These are phyloP conservation scores for Thermomucor indicae-seudaticae DNA, from an alignment of 371 early-diverging fungal species.

Conservation along the genomic window DNA sequence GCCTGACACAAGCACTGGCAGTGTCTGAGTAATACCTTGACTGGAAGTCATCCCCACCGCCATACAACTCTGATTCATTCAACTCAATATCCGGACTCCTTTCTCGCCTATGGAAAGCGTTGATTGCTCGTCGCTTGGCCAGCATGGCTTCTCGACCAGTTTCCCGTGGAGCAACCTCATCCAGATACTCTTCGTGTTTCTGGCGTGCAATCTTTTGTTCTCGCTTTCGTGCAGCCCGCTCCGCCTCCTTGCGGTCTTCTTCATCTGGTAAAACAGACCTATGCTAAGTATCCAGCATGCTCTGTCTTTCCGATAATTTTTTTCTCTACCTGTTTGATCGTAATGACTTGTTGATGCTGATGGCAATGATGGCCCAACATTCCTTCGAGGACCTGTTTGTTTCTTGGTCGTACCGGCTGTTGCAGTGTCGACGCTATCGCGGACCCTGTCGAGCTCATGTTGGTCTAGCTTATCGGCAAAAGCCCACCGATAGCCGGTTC, in stretches of 20 bases:
- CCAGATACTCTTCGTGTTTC: slow-evolving; percentile 60
- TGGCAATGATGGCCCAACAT: slow-evolving; percentile 34
- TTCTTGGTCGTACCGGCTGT: slow-evolving; percentile 23
- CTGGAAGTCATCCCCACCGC: slow-evolving; percentile 63
- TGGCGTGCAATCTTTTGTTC: slow-evolving; percentile 47
- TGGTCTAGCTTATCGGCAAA: slow-evolving; percentile 64
- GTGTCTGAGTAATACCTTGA: slow-evolving; percentile 19
- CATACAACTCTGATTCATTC: slow-evolving; percentile 71
- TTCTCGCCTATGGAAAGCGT: slow-evolving; percentile 66
- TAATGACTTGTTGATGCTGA: slow-evolving; percentile 6
- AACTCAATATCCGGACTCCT: slow-evolving; percentile 71
- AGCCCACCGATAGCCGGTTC: slow-evolving; percentile 75
- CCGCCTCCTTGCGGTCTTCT: slow-evolving; percentile 56
- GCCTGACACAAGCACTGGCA: not conserved
- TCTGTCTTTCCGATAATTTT: not conserved
- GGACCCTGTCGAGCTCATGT: slow-evolving; percentile 51
- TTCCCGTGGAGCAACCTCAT: slow-evolving; percentile 80
- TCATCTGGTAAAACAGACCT: slow-evolving; percentile 18
- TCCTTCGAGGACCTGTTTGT: slow-evolving; percentile 19
- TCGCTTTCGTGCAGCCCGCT: slow-evolving; percentile 40
- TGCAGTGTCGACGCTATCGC: slow-evolving; percentile 61
- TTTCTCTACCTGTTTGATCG: slow-evolving; percentile 7
- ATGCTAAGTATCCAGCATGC: not conserved
- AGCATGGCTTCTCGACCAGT: slow-evolving; percentile 75
- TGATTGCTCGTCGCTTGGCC: slow-evolving; percentile 60